Evolutionary conservation across 2,329 filamentous ascomycete species (phyloP).

Genomic region (Zymoseptoria pseudotritici): DNA sequence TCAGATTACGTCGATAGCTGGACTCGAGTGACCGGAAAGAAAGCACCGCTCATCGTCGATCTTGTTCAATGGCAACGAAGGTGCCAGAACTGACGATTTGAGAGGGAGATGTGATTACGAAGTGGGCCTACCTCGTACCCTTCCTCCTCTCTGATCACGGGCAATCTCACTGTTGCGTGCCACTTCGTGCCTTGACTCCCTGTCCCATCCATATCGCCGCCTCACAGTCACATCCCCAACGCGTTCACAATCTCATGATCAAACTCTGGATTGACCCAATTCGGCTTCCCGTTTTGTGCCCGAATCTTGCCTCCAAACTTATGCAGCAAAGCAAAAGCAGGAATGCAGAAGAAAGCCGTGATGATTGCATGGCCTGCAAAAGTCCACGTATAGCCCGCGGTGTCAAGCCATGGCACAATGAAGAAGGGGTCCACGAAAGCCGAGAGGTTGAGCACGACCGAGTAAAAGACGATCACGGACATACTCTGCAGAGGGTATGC

Average conservation of each 20-base stretch:
- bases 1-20: no score
- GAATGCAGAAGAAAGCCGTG: constrained; percentile 13
- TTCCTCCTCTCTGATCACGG: no score
- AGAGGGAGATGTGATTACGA: no score
- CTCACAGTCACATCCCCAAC: neutral
- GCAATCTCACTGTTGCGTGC: no score
- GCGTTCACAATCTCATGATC: constrained; percentile 3
- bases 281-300: constrained; percentile 6
- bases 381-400: constrained; percentile 13
- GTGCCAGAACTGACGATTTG: no score
- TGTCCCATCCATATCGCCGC: no score
- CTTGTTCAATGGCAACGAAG: no score
- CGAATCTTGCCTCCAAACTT: constrained; percentile 8
- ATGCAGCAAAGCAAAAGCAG: constrained; percentile 11
- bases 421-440: constrained; percentile 16
- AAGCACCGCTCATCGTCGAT: no score
- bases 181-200: no score
- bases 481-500: constrained; percentile 15
- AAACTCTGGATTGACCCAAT: constrained; percentile 14
- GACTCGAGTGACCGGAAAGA: no score
- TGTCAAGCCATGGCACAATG: constrained; percentile 13
- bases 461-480: constrained; percentile 15
- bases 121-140: no score
- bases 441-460: constrained; percentile 13
- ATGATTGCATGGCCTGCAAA: constrained; percentile 14